Evolutionary conservation across 1,139 yeast genomes (phyloP).

Genomic region (Candida tetrigidarum): DNA sequence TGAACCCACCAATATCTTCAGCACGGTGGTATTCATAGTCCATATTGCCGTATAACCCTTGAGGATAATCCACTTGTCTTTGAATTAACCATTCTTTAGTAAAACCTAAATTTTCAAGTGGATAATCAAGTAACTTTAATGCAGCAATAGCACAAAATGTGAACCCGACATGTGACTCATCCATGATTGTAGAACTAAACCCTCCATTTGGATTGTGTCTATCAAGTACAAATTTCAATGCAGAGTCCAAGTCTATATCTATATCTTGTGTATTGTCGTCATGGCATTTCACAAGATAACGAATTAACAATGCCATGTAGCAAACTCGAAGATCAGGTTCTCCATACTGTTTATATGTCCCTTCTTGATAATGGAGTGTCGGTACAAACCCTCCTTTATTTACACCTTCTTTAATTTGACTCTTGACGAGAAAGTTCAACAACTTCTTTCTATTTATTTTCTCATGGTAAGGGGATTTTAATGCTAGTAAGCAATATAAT

Average conservation of each 20-base stretch:
- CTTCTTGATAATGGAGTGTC: slow-evolving; percentile 29
- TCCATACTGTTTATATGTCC: slow-evolving; percentile 40
- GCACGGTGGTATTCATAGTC: slow-evolving; percentile 41
- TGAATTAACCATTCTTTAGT: slow-evolving; percentile 64
- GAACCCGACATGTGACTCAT: slow-evolving; percentile 87
- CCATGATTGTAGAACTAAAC: slow-evolving; percentile 33
- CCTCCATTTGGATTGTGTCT: slow-evolving; percentile 72
- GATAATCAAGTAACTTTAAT: slow-evolving; percentile 46
- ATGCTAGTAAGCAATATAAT: slow-evolving; percentile 50
- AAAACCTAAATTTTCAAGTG: slow-evolving; percentile 25
- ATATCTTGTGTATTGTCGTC: slow-evolving; percentile 14
- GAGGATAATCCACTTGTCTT: slow-evolving; percentile 58
- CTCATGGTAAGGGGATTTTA: slow-evolving; percentile 44
- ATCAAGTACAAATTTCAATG: slow-evolving; percentile 45
- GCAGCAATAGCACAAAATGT: slow-evolving; percentile 85
- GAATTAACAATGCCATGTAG: slow-evolving; percentile 72
- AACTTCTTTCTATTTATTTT: slow-evolving; percentile 48
- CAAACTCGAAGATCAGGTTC: slow-evolving; percentile 76
- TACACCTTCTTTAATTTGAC: slow-evolving; percentile 63
- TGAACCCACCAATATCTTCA: slow-evolving; percentile 76
- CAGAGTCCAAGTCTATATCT: slow-evolving; percentile 47
- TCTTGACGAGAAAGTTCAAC: slow-evolving; percentile 51
- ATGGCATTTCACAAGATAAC: slow-evolving; percentile 51
- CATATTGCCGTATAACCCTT: slow-evolving; percentile 22
- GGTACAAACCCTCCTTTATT: slow-evolving; percentile 56